phyloP scores from a whole-genome alignment of 2,329 filamentous ascomycete genomes.

The Ploettnerulaceae sp. region DNA sequence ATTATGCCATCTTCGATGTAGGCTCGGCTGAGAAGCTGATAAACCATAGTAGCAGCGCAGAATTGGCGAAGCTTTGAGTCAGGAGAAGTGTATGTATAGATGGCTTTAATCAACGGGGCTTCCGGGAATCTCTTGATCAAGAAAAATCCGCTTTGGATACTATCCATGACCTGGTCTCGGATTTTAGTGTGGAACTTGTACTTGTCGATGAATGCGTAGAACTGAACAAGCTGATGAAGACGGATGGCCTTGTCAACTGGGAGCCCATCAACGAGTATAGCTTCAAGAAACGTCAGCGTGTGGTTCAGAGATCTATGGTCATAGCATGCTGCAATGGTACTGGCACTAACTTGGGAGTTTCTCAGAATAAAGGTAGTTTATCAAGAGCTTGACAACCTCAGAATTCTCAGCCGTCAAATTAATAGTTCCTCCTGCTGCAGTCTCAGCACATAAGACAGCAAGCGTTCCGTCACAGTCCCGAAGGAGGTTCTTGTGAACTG shows the following conservation, averaged over 20 bases:
- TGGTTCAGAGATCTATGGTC: too few relatives aligned
- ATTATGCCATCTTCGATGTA: conserved; percentile 9
- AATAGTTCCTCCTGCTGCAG: background rate
- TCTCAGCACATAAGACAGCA: background rate
- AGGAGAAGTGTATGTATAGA: conserved; percentile 13
- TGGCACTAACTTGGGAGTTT: conserved; percentile 11
- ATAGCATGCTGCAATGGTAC: background rate
- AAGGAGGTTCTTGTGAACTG: conserved; percentile 21
- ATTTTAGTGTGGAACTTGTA: conserved; percentile 6
- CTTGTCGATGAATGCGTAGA: background rate
- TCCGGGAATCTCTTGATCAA: conserved; percentile 15
- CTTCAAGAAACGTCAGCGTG: background rate
- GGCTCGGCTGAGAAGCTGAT: background rate
- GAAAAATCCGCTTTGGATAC: conserved; percentile 25
- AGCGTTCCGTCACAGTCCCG: background rate
- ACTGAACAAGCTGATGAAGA: conserved; percentile 15
- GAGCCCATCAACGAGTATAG: background rate
- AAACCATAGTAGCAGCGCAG: conserved; percentile 13
- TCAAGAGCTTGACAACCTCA: conserved; percentile 21
- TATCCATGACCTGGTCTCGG: conserved; percentile 25
- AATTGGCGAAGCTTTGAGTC: conserved; percentile 21
- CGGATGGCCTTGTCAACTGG: background rate
- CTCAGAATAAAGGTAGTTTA: conserved; percentile 20
- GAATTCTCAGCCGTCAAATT: conserved; percentile 5
- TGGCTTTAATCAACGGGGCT: conserved; percentile 9